Base-by-base conservation (phyloP, 371 early-diverging fungal species). In the Zychaea mexicana region DNA sequence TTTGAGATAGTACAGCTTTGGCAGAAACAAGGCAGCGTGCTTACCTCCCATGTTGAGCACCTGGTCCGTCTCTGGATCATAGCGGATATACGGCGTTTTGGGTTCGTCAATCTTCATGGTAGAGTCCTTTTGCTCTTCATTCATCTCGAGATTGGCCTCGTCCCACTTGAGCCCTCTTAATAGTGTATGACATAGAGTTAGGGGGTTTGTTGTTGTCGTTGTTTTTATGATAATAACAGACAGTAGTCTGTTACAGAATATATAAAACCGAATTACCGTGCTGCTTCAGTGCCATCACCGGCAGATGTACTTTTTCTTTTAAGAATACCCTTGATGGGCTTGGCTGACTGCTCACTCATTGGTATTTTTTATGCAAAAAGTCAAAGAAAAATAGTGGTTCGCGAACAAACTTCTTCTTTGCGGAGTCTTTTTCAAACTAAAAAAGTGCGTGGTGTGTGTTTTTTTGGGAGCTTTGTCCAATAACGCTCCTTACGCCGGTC, bases 61-160 rank as follows among this genome's bases (percentile, higher is more conserved):
- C 60, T 91, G 84, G 62, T 97, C 97, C 0, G 83, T 88, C 22
- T 87, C 90, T 2, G 84, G 78, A 72, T 97, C 84, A 74, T 96
- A 96, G 52, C 88, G 87, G 42, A 97, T 91, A 68, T 82, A 98
- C 1, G 98, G 98, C 2, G 98, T 98, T 75, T 92, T 94, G n/a
- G 98, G 98, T 71, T 98, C 98, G 45, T 90, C 88, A 15, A 98
- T 95, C 80, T 98, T 97, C 97, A 97, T 97, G 19, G 92, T 95
- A 9, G 94, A 81, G 66, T 89, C 89, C 74, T 95, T 95, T 72
- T 94, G 92, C 0, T 91, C 88, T 74, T 97, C 98, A 2, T 95
- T 96, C 26, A 94, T 71, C 73, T 85, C 82, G 47, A 98, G 67
- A 71, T 93, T 96, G 64, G 95, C 96, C 79, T 98, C 98, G 74